Conservation (phyloP, 495 filamentous ascomycete species). For the Aspergillus baeticus region DNA sequence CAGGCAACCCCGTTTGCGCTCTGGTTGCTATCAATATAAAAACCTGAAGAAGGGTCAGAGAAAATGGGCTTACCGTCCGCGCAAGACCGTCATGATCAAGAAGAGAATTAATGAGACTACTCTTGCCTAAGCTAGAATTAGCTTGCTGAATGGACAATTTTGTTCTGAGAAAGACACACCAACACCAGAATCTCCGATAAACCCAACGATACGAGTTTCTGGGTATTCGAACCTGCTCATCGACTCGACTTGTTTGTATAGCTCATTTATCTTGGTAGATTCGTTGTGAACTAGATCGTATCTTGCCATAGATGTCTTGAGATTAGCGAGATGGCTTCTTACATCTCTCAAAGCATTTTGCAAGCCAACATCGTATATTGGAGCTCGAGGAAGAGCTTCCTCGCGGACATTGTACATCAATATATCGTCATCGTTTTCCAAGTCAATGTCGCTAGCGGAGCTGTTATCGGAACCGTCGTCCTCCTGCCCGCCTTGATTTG, state of each 20-base stretch:
- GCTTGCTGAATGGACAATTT: neutral
- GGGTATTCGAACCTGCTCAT: conserved; percentile 6
- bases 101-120: conserved; percentile 30
- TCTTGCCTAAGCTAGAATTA: conserved; percentile 23
- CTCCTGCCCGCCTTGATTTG: neutral
- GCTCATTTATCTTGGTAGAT: neutral
- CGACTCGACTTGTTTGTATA: neutral
- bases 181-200: conserved; percentile 12
- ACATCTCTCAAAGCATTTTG: conserved; percentile 7
- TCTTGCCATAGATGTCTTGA: neutral
- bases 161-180: neutral
- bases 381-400: conserved; percentile 5
- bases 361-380: conserved; percentile 7
- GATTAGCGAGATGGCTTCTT: neutral
- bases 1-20: neutral
- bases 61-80: conserved; percentile 19
- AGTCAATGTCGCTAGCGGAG: neutral
- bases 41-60: neutral
- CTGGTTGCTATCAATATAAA: neutral
- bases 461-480: neutral
- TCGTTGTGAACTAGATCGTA: neutral
- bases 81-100: conserved; percentile 20
- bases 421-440: neutral
- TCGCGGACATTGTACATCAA: conserved; percentile 3
- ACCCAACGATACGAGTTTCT: conserved; percentile 9